Base-by-base conservation (phyloP, 139 green algal species). In the Picochlorum sp. region DNA sequence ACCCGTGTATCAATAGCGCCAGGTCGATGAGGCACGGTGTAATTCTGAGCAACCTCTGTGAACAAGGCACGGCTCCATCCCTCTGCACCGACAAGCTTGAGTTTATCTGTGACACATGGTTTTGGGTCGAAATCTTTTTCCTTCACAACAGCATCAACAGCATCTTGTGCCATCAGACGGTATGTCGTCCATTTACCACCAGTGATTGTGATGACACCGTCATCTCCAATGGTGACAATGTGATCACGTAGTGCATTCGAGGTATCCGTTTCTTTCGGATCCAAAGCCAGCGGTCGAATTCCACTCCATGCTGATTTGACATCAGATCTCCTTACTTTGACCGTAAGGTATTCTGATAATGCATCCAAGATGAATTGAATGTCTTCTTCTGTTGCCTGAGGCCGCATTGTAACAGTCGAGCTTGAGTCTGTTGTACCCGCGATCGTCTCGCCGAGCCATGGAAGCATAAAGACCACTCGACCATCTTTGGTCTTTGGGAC, bases 131-230 rank as follows among this genome's bases (percentile, higher is more conserved):
- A 90, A 55, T 8, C 65, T 41, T 6, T 73, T 72, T 4, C 57
- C 0, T 62, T 45, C 16, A 86, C 45, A 0, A 80, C 85, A 7
- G 63, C 23, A 59, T 96, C 77, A 0, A 96, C 41, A 0, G 82
- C 76, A 50, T 95, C 83, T 71, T 92, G 47, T 2, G 91, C 91
- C 91, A 97, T 97, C 18, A 73, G 69, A 2, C 94, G 71, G 73
- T 99, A 99, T 2, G 94, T 99, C 1, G 94, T 99, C 94, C 94
- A 99, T 77, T 97, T 97, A 60, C 89, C 89, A 38, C 88, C 83
- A 26, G 83, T 85, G 11, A 97, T 79, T 10, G 86, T 98, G 26
- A 99, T 80, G 13, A 98, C 60, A n/a, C 86, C 88, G 55, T 95
- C 81, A 9, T 76, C 55, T 30, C 91, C 86, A 34, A 83, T 75